Conservation (phyloP, 31 red algal species). For the Pterothamnion heteromorphum region DNA sequence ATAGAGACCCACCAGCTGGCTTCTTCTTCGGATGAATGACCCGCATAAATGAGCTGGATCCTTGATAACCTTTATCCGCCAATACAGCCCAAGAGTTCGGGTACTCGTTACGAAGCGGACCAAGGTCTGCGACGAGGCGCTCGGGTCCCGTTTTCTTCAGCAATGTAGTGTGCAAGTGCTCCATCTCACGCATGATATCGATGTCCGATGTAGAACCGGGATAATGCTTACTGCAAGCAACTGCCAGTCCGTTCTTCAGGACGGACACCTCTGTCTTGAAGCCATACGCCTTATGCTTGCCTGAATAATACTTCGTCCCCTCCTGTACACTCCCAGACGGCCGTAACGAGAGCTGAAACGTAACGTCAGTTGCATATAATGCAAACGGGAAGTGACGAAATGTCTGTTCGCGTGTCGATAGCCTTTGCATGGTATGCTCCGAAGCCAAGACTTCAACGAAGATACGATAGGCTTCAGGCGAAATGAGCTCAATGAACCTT, state of each 20-base stretch:
- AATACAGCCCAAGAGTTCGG: not conserved
- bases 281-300: not conserved
- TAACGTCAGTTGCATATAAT: not conserved
- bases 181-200: slow-evolving; percentile 18
- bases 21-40: slow-evolving; percentile 28
- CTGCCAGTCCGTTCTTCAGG: not conserved
- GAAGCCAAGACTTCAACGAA: not conserved
- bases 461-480: not conserved
- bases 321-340: not conserved
- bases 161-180: not conserved
- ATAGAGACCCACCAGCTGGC: not conserved
- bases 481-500: not conserved
- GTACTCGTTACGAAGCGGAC: not conserved
- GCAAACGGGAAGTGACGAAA: not conserved
- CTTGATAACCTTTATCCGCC: not conserved
- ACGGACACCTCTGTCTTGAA: not conserved
- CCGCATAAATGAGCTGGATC: not conserved
- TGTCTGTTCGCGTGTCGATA: not conserved
- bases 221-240: not conserved
- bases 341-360: not conserved
- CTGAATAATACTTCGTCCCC: not conserved
- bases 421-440: not conserved
- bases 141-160: not conserved
- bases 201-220: not conserved
- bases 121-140: not conserved